phyloP scores from a whole-genome alignment of 2,329 filamentous ascomycete genomes.

The Colletotrichum chrysophilum region DNA sequence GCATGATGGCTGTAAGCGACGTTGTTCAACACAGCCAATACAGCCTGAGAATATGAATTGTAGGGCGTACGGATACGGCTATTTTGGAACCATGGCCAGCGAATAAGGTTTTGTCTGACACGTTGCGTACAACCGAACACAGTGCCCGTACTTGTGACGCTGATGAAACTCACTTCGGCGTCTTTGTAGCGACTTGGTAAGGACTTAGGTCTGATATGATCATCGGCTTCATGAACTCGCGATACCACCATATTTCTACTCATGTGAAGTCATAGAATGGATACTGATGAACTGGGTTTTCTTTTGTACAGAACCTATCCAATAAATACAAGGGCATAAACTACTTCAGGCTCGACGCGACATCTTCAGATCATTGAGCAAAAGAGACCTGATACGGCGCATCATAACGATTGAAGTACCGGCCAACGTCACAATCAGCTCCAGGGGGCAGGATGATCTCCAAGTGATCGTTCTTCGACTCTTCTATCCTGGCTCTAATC shows the following conservation, averaged over 20 bases:
- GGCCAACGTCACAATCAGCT: background rate
- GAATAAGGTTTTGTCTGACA: background rate
- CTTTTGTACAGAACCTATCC: fast-evolving
- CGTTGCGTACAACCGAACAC: background rate
- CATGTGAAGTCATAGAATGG: fast-evolving
- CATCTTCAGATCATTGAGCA: background rate
- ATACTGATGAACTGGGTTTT: background rate
- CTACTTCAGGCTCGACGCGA: background rate
- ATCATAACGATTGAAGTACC: background rate
- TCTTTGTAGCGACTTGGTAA: background rate
- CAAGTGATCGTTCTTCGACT: background rate
- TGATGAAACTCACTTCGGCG: background rate
- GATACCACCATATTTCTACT: fast-evolving
- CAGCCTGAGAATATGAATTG: background rate
- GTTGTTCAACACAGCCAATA: background rate
- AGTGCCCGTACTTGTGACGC: background rate
- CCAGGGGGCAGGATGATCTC: background rate
- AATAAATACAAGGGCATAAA: background rate
- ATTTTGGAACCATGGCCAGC: background rate
- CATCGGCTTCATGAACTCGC: background rate
- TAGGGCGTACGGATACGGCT: background rate
- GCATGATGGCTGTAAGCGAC: background rate
- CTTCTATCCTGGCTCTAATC: background rate
- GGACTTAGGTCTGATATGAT: background rate
- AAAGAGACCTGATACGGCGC: background rate